A percentile compares a stretch with the other conserved stretches of the same genome.
Evolutionary conservation across 1,284 basidiomycete species (phyloP).

Genomic region (Mycena citricolor): DNA sequence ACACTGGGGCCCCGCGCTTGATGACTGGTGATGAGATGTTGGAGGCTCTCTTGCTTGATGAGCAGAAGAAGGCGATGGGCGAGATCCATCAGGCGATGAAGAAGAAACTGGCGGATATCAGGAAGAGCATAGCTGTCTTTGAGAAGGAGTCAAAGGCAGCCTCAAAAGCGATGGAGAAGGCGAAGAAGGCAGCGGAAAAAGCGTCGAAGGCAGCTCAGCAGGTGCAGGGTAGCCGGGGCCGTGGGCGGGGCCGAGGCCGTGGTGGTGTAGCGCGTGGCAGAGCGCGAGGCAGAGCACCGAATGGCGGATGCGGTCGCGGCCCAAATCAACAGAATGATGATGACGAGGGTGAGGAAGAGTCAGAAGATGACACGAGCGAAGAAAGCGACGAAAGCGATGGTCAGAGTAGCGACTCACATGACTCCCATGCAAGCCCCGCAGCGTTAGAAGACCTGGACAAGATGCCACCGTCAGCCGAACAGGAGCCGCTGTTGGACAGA

Average conservation of each 20-base stretch:
- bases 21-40: constrained; percentile 13
- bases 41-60: constrained; percentile 1
- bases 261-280: constrained; percentile 1
- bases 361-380: not conserved
- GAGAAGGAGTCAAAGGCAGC: constrained; percentile 4
- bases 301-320: too few relatives aligned
- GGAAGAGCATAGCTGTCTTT: not conserved
- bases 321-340: not conserved
- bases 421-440: too few relatives aligned
- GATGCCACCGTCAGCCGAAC: too few relatives aligned
- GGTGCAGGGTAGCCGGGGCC: too few relatives aligned
- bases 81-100: constrained; percentile 13
- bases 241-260: too few relatives aligned
- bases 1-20: constrained; percentile 1
- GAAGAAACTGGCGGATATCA: constrained; percentile 6
- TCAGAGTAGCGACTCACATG: too few relatives aligned
- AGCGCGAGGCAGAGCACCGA: not conserved
- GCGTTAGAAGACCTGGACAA: too few relatives aligned
- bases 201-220: not conserved
- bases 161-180: not conserved
- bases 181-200: constrained; percentile 1
- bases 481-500: too few relatives aligned
- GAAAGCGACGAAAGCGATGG: too few relatives aligned
- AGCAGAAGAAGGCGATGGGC: constrained; percentile 13
- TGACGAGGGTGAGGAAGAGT: not conserved